Conservation (phyloP, 192 early-diverging fungal species). For the Entomortierella beljakovae region DNA sequence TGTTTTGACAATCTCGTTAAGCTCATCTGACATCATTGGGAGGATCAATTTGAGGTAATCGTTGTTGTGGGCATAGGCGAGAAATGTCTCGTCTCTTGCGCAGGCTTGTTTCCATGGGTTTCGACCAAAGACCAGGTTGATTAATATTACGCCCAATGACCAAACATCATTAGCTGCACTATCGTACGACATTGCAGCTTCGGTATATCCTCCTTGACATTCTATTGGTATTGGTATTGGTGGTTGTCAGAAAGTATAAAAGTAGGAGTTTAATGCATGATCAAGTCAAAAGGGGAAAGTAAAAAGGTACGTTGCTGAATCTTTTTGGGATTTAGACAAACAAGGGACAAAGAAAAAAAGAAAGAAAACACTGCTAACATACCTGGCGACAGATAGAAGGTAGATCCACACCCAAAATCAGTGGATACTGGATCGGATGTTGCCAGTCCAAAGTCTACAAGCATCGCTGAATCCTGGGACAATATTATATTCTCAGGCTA, state of each 20-base stretch:
- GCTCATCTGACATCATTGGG: constrained; percentile 67
- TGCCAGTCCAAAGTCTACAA: constrained; percentile 96
- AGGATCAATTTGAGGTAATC: constrained; percentile 74
- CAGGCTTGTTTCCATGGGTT: constrained; percentile 82
- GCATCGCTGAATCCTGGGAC: constrained; percentile 75
- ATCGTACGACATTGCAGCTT: constrained; percentile 66
- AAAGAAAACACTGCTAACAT: constrained; percentile 5
- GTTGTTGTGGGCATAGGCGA: constrained; percentile 59
- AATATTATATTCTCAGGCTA: constrained; percentile 87
- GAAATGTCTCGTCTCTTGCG: constrained; percentile 69
- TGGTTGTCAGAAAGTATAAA: constrained; percentile 6
- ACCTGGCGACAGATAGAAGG: constrained; percentile 70
- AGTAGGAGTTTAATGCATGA: too few relatives aligned
- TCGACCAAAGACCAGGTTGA: constrained; percentile 84
- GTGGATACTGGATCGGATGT: constrained; percentile 73
- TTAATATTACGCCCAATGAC: constrained; percentile 97
- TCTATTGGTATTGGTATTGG: constrained; percentile 45
- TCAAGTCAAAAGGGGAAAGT: too few relatives aligned
- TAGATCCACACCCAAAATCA: constrained; percentile 76
- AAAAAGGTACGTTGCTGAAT: too few relatives aligned
- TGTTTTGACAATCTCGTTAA: constrained; percentile 65
- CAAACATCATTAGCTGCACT: constrained; percentile 83
- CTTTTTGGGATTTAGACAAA: too few relatives aligned
- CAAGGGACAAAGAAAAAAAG: not conserved
- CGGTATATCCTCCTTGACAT: constrained; percentile 76